These are phyloP conservation scores for Neonectria neomacrospora DNA, from an alignment of 2,329 filamentous ascomycete genomes.

Conservation along the genomic window DNA sequence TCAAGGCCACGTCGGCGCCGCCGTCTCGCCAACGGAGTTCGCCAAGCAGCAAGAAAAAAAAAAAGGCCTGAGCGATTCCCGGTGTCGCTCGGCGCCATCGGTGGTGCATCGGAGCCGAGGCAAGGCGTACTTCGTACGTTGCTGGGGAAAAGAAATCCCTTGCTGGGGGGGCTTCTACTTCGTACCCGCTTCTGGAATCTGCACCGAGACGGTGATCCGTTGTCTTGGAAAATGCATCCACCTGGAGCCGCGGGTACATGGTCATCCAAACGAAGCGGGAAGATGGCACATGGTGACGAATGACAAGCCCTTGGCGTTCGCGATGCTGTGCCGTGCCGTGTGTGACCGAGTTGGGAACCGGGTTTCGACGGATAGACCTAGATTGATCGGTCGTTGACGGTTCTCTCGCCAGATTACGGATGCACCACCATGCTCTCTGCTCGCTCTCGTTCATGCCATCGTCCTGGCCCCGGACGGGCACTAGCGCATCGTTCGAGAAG, in stretches of 20 bases:
- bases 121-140: background rate
- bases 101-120: constrained; percentile 9
- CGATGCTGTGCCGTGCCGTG: background rate
- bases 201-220: background rate
- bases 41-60: background rate
- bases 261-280: background rate
- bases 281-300: constrained; percentile 5
- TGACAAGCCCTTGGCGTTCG: background rate
- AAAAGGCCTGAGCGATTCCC: constrained; percentile 18
- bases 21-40: constrained; percentile 19
- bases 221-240: background rate
- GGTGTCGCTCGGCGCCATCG: background rate
- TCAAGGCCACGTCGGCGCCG: background rate
- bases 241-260: constrained; percentile 16
- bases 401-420: background rate
- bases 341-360: constrained; percentile 6
- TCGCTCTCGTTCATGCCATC: constrained; percentile 1
- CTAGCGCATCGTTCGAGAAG: constrained; percentile 23
- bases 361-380: constrained; percentile 1
- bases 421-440: background rate
- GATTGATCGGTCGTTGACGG: background rate
- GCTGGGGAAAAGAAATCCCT: background rate
- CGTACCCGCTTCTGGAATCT: constrained; percentile 3
- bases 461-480: background rate
- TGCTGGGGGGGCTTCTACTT: background rate